phyloP scores from a whole-genome alignment of 78 protist genomes.

The Bodo saltans region DNA sequence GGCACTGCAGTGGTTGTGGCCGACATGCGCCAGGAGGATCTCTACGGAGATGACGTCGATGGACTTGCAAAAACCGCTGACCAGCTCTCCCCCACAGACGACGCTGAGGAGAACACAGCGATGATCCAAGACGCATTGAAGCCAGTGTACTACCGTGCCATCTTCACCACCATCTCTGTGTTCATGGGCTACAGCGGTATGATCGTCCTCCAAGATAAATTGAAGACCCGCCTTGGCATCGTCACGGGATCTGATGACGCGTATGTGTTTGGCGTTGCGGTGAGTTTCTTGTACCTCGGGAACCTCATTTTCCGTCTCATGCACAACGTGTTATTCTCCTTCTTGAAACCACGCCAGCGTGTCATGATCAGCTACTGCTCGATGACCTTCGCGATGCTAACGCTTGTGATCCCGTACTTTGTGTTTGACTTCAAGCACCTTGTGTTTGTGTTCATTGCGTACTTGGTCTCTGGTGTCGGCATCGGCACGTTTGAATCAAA shows the following conservation, averaged over 20 bases:
- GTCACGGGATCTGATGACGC: not conserved
- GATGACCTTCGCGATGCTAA: not conserved
- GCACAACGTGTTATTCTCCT: not conserved
- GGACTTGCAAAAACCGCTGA: too few species aligned
- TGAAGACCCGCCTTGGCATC: not conserved
- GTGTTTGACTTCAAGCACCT: not conserved
- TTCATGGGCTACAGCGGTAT: not conserved
- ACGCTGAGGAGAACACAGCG: too few species aligned
- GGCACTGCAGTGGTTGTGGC: too few species aligned
- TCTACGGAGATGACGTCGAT: too few species aligned
- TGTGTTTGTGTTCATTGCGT: not conserved
- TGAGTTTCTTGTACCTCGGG: not conserved
- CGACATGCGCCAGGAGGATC: too few species aligned
- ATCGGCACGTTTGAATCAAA: not conserved
- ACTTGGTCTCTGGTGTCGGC: not conserved
- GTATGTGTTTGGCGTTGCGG: not conserved
- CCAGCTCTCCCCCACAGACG: too few species aligned
- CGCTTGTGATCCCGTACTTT: not conserved
- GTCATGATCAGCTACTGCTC: not conserved
- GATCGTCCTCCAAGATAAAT: not conserved
- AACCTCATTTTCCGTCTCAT: not conserved
- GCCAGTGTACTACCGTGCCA: not conserved
- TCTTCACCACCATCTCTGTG: not conserved
- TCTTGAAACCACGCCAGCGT: not conserved
- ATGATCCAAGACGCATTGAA: too few species aligned